These are phyloP conservation scores for Trifolium fragiferum DNA, from an alignment of 306 rosid species.

Conservation along the genomic window DNA sequence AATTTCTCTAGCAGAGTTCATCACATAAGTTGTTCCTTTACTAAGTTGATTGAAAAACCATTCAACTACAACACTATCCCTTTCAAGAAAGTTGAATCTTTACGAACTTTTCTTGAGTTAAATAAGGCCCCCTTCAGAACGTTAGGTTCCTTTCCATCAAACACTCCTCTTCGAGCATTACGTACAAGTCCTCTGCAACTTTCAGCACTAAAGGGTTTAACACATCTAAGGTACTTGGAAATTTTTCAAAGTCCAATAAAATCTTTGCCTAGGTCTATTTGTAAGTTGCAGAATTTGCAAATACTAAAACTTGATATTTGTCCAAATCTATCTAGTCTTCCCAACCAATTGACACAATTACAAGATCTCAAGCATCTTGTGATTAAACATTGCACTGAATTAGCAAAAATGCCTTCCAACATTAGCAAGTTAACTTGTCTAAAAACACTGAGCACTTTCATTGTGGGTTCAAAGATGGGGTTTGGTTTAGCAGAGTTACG, in stretches of 20 bases:
- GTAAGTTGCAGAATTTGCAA: not conserved
- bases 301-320: not conserved
- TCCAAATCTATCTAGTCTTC: not conserved
- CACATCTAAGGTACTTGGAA: not conserved
- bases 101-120: not conserved
- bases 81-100: not conserved
- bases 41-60: not conserved
- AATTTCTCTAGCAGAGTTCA: not conserved
- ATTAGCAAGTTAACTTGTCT: not conserved
- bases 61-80: not conserved
- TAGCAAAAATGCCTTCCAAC: not conserved
- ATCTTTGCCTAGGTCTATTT: not conserved
- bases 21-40: not conserved
- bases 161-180: not conserved
- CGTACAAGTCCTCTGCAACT: not conserved
- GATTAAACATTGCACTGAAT: not conserved
- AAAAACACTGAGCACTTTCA: not conserved
- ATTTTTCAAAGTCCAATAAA: not conserved
- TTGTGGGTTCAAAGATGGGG: not conserved
- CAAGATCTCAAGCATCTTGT: not conserved
- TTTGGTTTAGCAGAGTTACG: not conserved
- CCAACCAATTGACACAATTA: not conserved
- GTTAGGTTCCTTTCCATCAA: not conserved
- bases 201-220: not conserved
- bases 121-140: rapidly evolving